Evolutionary conservation across 345 rosid genomes (phyloP).

Genomic region (Gossypium stocksii): DNA sequence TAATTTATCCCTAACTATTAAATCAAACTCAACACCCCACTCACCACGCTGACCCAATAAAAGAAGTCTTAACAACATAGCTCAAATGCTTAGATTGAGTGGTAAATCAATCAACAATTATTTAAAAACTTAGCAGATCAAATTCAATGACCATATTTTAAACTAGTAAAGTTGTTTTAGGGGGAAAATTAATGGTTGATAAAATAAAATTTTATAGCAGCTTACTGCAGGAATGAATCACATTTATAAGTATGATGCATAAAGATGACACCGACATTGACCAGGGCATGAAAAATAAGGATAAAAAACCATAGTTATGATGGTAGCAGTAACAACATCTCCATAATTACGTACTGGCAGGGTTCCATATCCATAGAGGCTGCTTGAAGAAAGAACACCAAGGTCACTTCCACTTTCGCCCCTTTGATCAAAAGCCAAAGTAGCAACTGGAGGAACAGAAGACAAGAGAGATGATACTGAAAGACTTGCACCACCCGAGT

Average conservation of each 20-base stretch:
- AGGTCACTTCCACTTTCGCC: constrained; percentile 55
- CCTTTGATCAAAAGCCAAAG: constrained; percentile 75
- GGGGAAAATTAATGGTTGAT: not conserved
- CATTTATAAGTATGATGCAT: not conserved
- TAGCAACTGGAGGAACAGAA: constrained; percentile 56
- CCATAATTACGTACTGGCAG: constrained; percentile 46
- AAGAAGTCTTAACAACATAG: not conserved
- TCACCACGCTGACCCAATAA: not conserved
- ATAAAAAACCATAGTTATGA: not conserved
- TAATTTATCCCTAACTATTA: not conserved
- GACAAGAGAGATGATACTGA: constrained; percentile 61
- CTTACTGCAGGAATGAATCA: not conserved
- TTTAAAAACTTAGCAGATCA: not conserved
- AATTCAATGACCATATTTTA: not conserved
- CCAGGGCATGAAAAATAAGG: not conserved
- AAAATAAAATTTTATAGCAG: not conserved
- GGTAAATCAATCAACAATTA: not conserved
- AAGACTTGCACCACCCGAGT: constrained; percentile 45
- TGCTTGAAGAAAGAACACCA: constrained; percentile 61
- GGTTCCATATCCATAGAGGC: constrained; percentile 76
- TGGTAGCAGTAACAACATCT: not conserved
- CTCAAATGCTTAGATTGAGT: not conserved
- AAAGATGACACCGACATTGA: not conserved
- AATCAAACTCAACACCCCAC: not conserved
- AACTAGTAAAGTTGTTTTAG: not conserved